Evolutionary conservation across 176 grass and related monocot species (phyloP).

Genomic region (Phragmites australis): DNA sequence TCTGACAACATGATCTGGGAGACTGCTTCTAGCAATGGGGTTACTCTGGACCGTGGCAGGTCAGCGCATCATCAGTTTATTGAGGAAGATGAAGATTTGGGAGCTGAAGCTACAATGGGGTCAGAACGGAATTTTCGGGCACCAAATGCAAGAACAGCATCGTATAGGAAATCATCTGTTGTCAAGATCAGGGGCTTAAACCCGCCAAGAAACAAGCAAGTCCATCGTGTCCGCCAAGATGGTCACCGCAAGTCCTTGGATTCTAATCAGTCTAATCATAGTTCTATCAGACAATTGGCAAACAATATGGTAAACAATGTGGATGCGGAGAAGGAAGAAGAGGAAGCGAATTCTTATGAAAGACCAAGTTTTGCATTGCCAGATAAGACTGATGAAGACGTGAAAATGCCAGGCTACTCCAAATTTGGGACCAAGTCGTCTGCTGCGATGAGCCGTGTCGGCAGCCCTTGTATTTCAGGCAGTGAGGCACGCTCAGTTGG

Average conservation of each 20-base stretch:
- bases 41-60: conserved; percentile 47
- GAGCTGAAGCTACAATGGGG: conserved; percentile 52
- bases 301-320: conserved; percentile 56
- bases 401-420: conserved; percentile 38
- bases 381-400: conserved; percentile 44
- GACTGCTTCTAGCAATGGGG: conserved; percentile 70
- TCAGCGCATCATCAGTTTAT: conserved; percentile 47
- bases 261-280: conserved; percentile 60
- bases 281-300: conserved; percentile 38
- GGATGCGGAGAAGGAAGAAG: conserved; percentile 62
- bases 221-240: conserved; percentile 58
- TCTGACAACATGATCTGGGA: conserved; percentile 68
- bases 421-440: conserved; percentile 64
- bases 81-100: conserved; percentile 59
- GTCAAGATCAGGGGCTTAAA: conserved; percentile 84
- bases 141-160: conserved; percentile 53
- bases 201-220: conserved; percentile 62
- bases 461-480: conserved; percentile 75
- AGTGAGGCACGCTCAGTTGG: conserved; percentile 64
- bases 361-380: conserved; percentile 34
- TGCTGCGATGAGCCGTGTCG: conserved; percentile 58
- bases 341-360: conserved; percentile 70
- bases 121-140: conserved; percentile 57
- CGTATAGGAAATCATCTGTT: conserved; percentile 61
- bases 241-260: conserved; percentile 58